Evolutionary conservation across 2,329 filamentous ascomycete species (phyloP).

Genomic region (Juglanconis oblonga): DNA sequence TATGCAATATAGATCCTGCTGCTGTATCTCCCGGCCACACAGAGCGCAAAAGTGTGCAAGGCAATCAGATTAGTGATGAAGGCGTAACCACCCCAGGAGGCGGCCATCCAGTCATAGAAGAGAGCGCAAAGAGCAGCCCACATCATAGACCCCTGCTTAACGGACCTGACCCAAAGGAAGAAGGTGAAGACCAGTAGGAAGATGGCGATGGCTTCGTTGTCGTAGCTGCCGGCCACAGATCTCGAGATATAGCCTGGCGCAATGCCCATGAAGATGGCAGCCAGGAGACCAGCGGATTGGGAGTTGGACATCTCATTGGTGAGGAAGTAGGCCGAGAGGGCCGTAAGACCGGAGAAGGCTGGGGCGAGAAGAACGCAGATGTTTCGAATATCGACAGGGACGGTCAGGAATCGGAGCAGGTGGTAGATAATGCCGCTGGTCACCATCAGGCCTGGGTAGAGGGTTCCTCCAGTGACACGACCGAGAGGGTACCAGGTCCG

Average conservation of each 20-base stretch:
- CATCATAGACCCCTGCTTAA: conserved; percentile 94
- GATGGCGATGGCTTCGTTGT: conserved; percentile 99
- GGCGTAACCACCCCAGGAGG: conserved; percentile 98
- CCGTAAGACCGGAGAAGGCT: conserved; percentile 89
- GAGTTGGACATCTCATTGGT: conserved; percentile 98
- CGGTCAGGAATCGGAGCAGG: conserved; percentile 77
- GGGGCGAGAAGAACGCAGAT: conserved; percentile 96
- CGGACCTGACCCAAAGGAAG: conserved; percentile 97
- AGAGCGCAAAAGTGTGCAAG: conserved; percentile 87
- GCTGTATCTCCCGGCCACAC: conserved; percentile 97
- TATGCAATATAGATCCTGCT: conserved; percentile 93
- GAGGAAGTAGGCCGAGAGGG: conserved; percentile 88
- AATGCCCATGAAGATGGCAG: conserved; percentile 96
- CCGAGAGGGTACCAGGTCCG: conserved; percentile 99
- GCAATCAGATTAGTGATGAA: conserved; percentile 98
- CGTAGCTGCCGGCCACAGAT: conserved; percentile 96
- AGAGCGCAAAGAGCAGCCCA: conserved; percentile 93
- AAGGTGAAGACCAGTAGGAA: conserved; percentile 98
- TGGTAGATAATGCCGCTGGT: conserved; percentile 98
- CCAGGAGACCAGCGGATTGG: conserved; percentile 89
- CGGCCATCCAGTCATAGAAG: conserved; percentile 99
- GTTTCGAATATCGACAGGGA: conserved; percentile 97
- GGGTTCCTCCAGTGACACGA: conserved; percentile 96
- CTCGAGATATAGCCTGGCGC: conserved; percentile 95
- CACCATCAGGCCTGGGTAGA: conserved; percentile 98